A percentile compares a stretch with the other conserved stretches of the same genome.
These are phyloP conservation scores for Hypoxylon perforatum DNA, from an alignment of 495 filamentous ascomycete species.

Conservation along the genomic window DNA sequence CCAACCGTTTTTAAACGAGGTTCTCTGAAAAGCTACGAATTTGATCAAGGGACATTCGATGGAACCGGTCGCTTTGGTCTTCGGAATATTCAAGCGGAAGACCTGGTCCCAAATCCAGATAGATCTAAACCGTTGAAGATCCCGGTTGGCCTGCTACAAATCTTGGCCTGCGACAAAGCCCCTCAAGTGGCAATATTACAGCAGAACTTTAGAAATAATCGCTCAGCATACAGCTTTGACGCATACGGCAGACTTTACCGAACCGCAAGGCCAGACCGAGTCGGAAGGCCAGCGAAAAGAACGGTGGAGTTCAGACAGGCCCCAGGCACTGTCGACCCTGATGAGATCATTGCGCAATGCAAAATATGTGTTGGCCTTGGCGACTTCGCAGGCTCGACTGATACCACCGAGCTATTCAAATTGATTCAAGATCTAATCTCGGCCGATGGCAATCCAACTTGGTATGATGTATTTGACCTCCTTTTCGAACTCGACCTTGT, in stretches of 20 bases:
- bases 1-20: slow-evolving; percentile 22
- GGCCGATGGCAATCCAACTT: neutral
- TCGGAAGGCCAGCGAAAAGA: slow-evolving; percentile 11
- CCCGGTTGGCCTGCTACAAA: neutral
- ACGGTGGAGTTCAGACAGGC: slow-evolving; percentile 36
- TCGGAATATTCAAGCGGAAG: too few relatives aligned
- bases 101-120: neutral
- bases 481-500: slow-evolving; percentile 18
- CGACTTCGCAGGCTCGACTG: slow-evolving; percentile 4
- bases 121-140: neutral
- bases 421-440: slow-evolving; percentile 3
- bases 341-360: slow-evolving; percentile 16
- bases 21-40: slow-evolving; percentile 16
- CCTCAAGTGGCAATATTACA: neutral
- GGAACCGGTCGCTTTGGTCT: too few relatives aligned
- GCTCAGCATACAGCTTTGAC: neutral
- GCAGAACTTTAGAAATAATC: neutral
- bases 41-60: slow-evolving; percentile 5
- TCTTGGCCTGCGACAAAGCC: neutral
- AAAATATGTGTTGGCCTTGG: slow-evolving; percentile 6
- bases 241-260: too few relatives aligned
- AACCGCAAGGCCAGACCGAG: too few relatives aligned
- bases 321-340: slow-evolving; percentile 19
- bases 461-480: slow-evolving; percentile 34
- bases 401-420: neutral